Conservation (phyloP, 75 land plant genomes). For the Azolla pinnata region DNA sequence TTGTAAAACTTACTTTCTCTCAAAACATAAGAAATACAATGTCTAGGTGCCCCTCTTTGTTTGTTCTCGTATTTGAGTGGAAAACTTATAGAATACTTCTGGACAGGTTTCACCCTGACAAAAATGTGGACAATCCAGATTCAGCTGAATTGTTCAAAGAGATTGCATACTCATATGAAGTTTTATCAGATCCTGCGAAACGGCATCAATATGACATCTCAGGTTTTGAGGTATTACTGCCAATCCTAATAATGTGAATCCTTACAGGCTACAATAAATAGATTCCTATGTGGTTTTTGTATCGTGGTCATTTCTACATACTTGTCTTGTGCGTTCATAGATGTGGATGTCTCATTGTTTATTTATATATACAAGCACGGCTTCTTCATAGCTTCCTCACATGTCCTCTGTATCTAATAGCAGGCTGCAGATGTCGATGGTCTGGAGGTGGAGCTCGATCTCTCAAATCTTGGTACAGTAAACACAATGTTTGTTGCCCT, state of each 20-base stretch:
- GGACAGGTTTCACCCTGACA: conserved; percentile 74
- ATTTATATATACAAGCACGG: not conserved
- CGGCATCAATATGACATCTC: conserved; percentile 63
- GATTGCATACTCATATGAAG: conserved; percentile 71
- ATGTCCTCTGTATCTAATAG: not conserved
- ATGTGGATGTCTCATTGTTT: no score
- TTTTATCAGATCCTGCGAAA: conserved; percentile 77
- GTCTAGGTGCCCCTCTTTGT: no score
- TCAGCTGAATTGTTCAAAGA: conserved; percentile 83
- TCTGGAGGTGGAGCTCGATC: conserved; percentile 96
- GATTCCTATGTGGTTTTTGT: not conserved
- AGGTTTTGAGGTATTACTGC: conserved; percentile 85
- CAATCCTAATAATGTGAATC: no score
- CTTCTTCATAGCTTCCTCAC: not conserved
- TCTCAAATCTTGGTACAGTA: conserved; percentile 91
- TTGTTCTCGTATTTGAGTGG: not conserved
- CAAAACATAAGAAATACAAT: no score
- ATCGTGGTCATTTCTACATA: not conserved
- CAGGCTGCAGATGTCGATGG: conserved; percentile 85
- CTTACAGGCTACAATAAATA: not conserved
- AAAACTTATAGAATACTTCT: not conserved
- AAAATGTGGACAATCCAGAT: conserved; percentile 68
- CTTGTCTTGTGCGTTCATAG: no score
- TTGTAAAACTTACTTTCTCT: no score
- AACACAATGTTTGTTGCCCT: conserved; percentile 98